Evolutionary conservation across 164 flowering plant genomes (phyloP).

Genomic region (Tinospora cordifolia): DNA sequence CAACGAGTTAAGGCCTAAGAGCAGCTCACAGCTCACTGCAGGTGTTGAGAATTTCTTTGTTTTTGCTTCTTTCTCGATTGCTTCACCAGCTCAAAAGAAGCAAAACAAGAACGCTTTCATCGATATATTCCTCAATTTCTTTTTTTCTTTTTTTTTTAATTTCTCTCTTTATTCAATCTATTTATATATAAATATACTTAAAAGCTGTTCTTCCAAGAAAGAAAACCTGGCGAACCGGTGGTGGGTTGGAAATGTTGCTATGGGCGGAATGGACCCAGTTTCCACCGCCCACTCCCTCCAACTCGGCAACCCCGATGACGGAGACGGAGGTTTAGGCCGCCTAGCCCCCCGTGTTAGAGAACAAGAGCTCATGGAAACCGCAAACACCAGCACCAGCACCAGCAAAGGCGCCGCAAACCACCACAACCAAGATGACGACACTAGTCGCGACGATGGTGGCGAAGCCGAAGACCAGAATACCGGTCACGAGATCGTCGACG

Average conservation of each 20-base stretch:
- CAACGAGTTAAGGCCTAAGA: background rate
- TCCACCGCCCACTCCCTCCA: conserved; percentile 39
- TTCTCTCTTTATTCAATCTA: background rate
- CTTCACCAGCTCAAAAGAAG: no score
- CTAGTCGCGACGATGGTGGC: conserved; percentile 27
- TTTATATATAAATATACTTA: no score
- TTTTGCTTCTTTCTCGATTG: no score
- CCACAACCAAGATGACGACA: conserved; percentile 31
- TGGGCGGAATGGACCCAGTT: conserved; percentile 44
- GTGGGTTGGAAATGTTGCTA: conserved; percentile 73
- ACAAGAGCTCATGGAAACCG: conserved; percentile 34
- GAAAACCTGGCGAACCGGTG: conserved; percentile 59
- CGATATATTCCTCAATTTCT: background rate
- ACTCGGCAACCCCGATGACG: conserved; percentile 40
- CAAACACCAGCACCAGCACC: conserved; percentile 27
- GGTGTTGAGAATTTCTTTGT: no score
- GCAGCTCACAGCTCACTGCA: background rate
- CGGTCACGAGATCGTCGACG: conserved; percentile 33
- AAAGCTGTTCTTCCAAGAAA: background rate
- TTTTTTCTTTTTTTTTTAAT: background rate
- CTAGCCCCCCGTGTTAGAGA: conserved; percentile 27
- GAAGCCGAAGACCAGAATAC: conserved; percentile 31
- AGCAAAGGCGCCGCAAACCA: conserved; percentile 15
- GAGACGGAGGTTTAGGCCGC: conserved; percentile 22
- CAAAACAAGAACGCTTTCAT: background rate